Evolutionary conservation across 352 stramenopile species (phyloP), one percentile per base, ranked within the genome.

Genomic region (Globisporangium mamillatum): DNA sequence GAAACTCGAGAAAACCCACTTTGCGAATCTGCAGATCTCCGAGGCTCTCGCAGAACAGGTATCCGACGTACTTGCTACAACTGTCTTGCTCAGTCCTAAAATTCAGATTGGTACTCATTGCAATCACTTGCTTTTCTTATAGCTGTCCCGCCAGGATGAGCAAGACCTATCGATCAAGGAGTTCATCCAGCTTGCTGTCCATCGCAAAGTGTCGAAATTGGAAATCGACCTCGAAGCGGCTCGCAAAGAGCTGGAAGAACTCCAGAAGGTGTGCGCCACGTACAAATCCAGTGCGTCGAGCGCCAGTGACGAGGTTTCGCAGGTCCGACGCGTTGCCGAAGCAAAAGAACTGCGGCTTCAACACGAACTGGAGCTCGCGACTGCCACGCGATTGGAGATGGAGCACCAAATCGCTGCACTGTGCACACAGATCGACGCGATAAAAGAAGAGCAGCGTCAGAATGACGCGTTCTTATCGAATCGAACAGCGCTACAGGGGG

Each of bases 21-120:
- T 92, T 46, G 63, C 65, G n/a, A 76, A 76, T 55, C 67, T 94
- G 1, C 62, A 88, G 63, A 89, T 93, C 54, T 89, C 84, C 3
- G 81, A 91, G 12, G 75, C 78, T 5, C 66, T 93, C 0, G 82
- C 84, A 5, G 74, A 89, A 53, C 82, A 94, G 74, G 78, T 85
- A 66, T 12, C 32, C 32, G 8, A 38, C 7, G 5, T 38, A 38
- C 8, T 9, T 46, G 34, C 10, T 32, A 32, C 0, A n/a, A 60
- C 24, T n/a, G 12, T 3, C 29, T 22, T 4, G 29, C 20, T 60
- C 55, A 25, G 3, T 50, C 41, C 41, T 32, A 6, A 4, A 22
- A 20, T 24, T 52, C 44, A 9, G 3, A 22, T 12, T 24, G 44
- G 6, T 22, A 24, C 44, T 52, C 18, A 24, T 8, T 52, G n/a